Base-by-base conservation (phyloP, 768 basidiomycete species). In the Phlebiopsis flavidoalba region DNA sequence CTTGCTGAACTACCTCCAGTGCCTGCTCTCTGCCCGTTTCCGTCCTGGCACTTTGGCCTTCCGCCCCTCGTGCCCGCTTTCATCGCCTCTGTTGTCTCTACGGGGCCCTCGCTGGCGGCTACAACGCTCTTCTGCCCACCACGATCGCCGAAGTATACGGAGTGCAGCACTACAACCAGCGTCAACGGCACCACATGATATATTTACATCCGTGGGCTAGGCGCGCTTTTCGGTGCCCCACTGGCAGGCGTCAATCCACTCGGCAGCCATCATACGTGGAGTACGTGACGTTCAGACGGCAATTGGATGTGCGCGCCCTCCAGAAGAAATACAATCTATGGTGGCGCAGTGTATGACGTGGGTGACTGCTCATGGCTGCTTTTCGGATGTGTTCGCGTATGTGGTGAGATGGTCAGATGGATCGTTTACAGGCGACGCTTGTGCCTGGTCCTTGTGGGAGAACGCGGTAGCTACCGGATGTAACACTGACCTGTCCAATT, bases 111-210 rank as follows among this genome's bases (percentile, higher is more conserved):
- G 75, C 79, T 1, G 78, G 78, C 19, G 78, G 78, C 2, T 79
- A 80, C 68, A 78, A 78, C 59, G 75, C 76, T 11, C 70, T 79
- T 12, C 64, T 80, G 21, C 78, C 78, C 5, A 78, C 79, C 6
- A 76, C 77, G 1, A 76, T 78, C 59, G 72, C 76, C 1, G 78
- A 78, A 47, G 70, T 80, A 10, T 80, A 77, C 60, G 78, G 78
- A 2, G 69, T 73, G 22, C 75, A 77, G 57, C 75, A 79, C 56
- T 79, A 79, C 62, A n/a, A 66, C 76, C 22, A 69, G 74, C 55
- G 76, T 78, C 48, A 80, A 79, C 61, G 72, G 73, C 2, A n/a
- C n/a, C n/a, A n/a, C n/a, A 71, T 72, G 40, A 70, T 79, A 51
- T 77, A 79, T 62, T 76, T 77, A n/a, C 64, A 68, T 79, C 33